These are phyloP conservation scores for Hypoxylon sp. DNA, from an alignment of 2,329 filamentous ascomycete genomes.

Conservation along the genomic window DNA sequence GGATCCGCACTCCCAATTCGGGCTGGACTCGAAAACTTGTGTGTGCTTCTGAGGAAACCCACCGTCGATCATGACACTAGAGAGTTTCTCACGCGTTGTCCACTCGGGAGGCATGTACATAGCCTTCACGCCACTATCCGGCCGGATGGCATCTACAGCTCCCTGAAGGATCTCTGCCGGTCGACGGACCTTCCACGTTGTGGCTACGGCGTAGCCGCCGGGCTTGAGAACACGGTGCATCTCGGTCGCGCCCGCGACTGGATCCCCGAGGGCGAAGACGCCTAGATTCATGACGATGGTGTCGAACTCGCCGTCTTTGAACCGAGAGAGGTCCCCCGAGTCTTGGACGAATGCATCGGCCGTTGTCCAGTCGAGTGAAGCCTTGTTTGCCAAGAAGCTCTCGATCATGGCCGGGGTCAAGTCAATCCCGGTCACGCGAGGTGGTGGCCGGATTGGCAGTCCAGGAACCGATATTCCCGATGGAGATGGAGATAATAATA, in stretches of 20 bases:
- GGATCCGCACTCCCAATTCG: slow-evolving; percentile 34
- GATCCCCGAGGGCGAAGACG: slow-evolving; percentile 35
- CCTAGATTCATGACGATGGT: slow-evolving; percentile 39
- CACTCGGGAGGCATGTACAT: slow-evolving; percentile 37
- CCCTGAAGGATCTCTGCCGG: slow-evolving; percentile 23
- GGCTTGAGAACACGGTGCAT: slow-evolving; percentile 40
- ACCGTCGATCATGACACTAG: slow-evolving; percentile 29
- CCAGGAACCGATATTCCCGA: slow-evolving; percentile 29
- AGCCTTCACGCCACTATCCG: slow-evolving; percentile 13
- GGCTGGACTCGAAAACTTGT: slow-evolving; percentile 20
- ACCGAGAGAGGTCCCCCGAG: slow-evolving; percentile 35
- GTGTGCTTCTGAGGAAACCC: slow-evolving; percentile 31
- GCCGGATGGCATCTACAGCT: slow-evolving; percentile 29
- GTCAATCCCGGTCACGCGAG: slow-evolving; percentile 38
- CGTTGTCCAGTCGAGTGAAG: slow-evolving; percentile 31
- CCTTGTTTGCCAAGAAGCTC: slow-evolving; percentile 31
- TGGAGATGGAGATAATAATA: slow-evolving; percentile 37
- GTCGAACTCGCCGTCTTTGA: slow-evolving; percentile 36
- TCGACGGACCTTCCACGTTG: slow-evolving; percentile 39
- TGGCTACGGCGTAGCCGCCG: slow-evolving; percentile 34
- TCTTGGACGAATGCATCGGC: slow-evolving; percentile 33
- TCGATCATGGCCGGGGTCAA: slow-evolving; percentile 34
- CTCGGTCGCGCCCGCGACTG: slow-evolving; percentile 33
- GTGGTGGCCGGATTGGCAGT: slow-evolving; percentile 32
- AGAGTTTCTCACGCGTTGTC: slow-evolving; percentile 37